Evolutionary conservation across 2,329 filamentous ascomycete species (phyloP).

Genomic region (Gremmenia infestans): DNA sequence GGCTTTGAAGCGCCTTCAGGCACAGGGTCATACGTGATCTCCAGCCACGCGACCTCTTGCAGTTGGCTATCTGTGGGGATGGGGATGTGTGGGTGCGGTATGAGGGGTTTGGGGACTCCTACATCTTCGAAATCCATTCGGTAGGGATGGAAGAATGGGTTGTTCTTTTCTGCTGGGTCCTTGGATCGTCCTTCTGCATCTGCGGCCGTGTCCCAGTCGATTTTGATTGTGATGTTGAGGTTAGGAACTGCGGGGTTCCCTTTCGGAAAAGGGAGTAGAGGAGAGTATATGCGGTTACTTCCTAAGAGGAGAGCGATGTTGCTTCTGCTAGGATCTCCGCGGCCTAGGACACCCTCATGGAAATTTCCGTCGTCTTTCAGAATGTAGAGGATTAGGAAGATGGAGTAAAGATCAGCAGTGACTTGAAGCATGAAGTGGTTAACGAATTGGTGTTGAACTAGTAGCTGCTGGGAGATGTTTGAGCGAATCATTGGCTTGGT

Average conservation of each 20-base stretch:
- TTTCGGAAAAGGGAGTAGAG: neutral
- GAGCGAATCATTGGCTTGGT: neutral
- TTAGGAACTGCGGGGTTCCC: neutral
- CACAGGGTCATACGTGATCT: neutral
- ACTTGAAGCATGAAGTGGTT: neutral
- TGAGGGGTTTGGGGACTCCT: neutral
- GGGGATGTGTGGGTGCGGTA: neutral
- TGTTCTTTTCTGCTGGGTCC: neutral
- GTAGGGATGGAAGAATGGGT: neutral
- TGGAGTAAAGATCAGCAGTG: neutral
- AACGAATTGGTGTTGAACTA: neutral
- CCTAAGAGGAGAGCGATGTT: neutral
- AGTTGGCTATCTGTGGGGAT: neutral
- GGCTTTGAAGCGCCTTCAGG: neutral
- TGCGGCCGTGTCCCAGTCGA: neutral
- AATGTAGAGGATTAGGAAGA: neutral
- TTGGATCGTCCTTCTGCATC: neutral
- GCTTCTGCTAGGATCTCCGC: neutral
- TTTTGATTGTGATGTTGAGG: neutral
- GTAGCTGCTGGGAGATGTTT: neutral
- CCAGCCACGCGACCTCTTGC: neutral
- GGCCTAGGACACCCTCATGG: neutral
- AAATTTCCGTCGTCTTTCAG: neutral
- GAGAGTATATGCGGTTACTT: neutral
- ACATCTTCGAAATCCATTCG: neutral